A percentile compares a stretch with the other conserved stretches of the same genome.
Evolutionary conservation across 2,329 filamentous ascomycete species (phyloP).

Genomic region (Colletotrichum sp.): DNA sequence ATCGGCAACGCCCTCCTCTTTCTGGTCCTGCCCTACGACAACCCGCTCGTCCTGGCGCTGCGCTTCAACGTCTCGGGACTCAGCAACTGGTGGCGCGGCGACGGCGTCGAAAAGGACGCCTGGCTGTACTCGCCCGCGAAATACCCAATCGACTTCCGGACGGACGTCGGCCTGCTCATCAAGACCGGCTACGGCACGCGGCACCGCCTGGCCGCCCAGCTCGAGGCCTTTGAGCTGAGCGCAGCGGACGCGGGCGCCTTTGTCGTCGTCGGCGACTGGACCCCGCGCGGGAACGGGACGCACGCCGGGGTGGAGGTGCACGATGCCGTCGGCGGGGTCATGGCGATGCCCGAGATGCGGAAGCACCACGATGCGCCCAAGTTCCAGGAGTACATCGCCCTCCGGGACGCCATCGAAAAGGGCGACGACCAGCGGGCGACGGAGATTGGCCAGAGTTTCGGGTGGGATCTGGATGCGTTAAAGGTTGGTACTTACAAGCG

Average conservation of each 20-base stretch:
- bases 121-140: constrained; percentile 44
- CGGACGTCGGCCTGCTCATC: constrained; percentile 55
- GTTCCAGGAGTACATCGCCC: constrained; percentile 42
- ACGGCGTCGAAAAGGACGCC: constrained; percentile 37
- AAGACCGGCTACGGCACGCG: constrained; percentile 63
- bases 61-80: constrained; percentile 28
- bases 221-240: constrained; percentile 48
- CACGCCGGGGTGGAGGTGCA: constrained; percentile 39
- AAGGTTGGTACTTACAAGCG: constrained; percentile 39
- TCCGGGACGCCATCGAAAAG: constrained; percentile 41
- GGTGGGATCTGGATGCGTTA: constrained; percentile 56
- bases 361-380: constrained; percentile 33
- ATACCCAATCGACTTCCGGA: constrained; percentile 47
- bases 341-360: constrained; percentile 37
- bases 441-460: constrained; percentile 41
- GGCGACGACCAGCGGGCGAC: constrained; percentile 42
- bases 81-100: constrained; percentile 31
- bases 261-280: constrained; percentile 57
- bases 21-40: constrained; percentile 21
- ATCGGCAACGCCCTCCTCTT: constrained; percentile 2
- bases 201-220: constrained; percentile 49
- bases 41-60: constrained; percentile 15
- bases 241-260: constrained; percentile 43
- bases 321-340: constrained; percentile 41
- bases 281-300: constrained; percentile 35